Evolutionary conservation across 2,329 filamentous ascomycete genomes (phyloP).

Genomic region (Fusarium sp.): DNA sequence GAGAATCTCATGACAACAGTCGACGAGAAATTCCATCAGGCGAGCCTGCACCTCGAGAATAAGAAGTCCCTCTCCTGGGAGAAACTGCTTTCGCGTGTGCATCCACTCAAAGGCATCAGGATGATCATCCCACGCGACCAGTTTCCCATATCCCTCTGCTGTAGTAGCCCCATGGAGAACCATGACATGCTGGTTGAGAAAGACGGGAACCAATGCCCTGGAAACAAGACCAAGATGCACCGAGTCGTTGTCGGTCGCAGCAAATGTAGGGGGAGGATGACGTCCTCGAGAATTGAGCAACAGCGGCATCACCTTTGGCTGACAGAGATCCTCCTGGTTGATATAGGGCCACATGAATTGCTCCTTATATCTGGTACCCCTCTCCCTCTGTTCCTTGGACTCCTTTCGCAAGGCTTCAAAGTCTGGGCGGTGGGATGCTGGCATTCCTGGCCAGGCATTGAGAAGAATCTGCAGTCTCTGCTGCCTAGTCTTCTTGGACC

Average conservation of each 20-base stretch:
- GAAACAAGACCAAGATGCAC: slow-evolving; percentile 45
- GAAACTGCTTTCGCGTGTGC: slow-evolving; percentile 48
- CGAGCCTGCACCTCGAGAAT: slow-evolving; percentile 60
- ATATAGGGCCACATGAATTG: slow-evolving; percentile 62
- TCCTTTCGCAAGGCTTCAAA: slow-evolving; percentile 50
- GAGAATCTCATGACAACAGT: slow-evolving; percentile 57
- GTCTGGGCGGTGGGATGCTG: slow-evolving; percentile 60
- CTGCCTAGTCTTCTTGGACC: slow-evolving; percentile 60
- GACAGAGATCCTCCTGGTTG: slow-evolving; percentile 63
- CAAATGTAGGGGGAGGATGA: slow-evolving; percentile 57
- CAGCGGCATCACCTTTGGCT: slow-evolving; percentile 55
- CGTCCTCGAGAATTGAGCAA: slow-evolving; percentile 62
- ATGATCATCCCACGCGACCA: slow-evolving; percentile 48
- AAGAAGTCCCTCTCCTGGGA: slow-evolving; percentile 56
- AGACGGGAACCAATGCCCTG: slow-evolving; percentile 39
- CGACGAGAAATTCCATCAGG: slow-evolving; percentile 57
- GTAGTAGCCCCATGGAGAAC: slow-evolving; percentile 44
- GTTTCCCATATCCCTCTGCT: slow-evolving; percentile 48
- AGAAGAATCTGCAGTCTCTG: slow-evolving; percentile 58
- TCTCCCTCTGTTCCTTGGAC: slow-evolving; percentile 18
- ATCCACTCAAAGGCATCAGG: slow-evolving; percentile 51
- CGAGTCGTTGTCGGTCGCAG: slow-evolving; percentile 51
- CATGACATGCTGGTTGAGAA: slow-evolving; percentile 48
- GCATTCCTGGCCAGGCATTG: slow-evolving; percentile 59
- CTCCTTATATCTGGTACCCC: slow-evolving; percentile 41